Base-by-base conservation (phyloP, 805 yeast genomes). In the Wickerhamomyces hampshirensis region DNA sequence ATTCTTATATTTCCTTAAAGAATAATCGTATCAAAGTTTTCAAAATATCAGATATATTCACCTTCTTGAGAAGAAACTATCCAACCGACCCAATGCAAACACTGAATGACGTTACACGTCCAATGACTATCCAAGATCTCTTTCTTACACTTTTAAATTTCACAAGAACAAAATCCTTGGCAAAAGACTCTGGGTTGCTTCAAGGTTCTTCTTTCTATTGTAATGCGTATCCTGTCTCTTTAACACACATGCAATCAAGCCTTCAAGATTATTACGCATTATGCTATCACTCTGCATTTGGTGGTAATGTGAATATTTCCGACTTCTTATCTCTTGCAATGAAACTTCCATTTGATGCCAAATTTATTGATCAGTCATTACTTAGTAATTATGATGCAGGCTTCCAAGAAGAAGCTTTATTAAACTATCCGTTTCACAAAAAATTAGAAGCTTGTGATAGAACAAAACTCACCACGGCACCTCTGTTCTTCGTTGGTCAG, bases 301-400 rank as follows among this genome's bases (percentile, higher is more conserved):
- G n/a, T n/a, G 17, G 38, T 4, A 26, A 31, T 17, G 7, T 13
- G 10, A 15, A 26, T 11, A n/a, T 18, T 7, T 12, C 28, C 18
- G 8, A 12, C 5, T n/a, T 28, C 12, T 30, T 23, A 4, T 18
- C 29, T 29, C 17, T 39, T 9, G 46, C 41, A 6, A 18, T 17
- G 14, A 26, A 11, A 26, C 34, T 34, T 30, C 44, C 47, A 14
- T 34, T 43, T n/a, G 32, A 34, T 29, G 47, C 44, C 3, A 15
- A 34, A 2, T 38, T 43, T 15, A 18, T 43, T 2, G 41, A 39
- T 24, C 24, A 21, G 11, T 7, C 24, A 7, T 21, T 8, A 8
- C 7, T 7, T 8, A 21, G 24, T 8, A 21, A 11, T 7, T 21
- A 7, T 8, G 11, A 7, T 7, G 11, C 7, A 7, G 10, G 10